Evolutionary conservation across 1,139 yeast genomes (phyloP).

Genomic region (Geotrichum aggregatum): DNA sequence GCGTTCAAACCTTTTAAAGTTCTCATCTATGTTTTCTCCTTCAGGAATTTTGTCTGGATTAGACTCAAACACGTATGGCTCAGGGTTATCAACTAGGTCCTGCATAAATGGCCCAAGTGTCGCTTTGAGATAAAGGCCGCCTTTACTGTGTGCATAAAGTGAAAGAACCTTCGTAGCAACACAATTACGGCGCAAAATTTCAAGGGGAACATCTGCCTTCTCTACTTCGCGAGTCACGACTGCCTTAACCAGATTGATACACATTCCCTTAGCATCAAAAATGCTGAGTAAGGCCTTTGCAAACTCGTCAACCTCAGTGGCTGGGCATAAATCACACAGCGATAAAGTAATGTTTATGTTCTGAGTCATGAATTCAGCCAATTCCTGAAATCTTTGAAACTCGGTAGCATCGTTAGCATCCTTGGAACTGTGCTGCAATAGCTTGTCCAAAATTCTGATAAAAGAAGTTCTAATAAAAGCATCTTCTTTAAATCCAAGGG

Average conservation of each 20-base stretch:
- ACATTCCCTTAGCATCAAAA: slow-evolving; percentile 51
- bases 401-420: slow-evolving; percentile 25
- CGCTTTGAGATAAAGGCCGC: slow-evolving; percentile 52
- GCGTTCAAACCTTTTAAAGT: slow-evolving; percentile 52
- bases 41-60: slow-evolving; percentile 41
- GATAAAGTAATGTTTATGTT: slow-evolving; percentile 27
- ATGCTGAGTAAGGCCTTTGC: slow-evolving; percentile 63
- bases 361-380: slow-evolving; percentile 32
- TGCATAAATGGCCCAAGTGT: slow-evolving; percentile 55
- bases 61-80: slow-evolving; percentile 61
- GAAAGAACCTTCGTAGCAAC: slow-evolving; percentile 76
- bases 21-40: slow-evolving; percentile 42
- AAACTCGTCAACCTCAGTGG: slow-evolving; percentile 67
- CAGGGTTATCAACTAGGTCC: slow-evolving; percentile 50
- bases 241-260: slow-evolving; percentile 55
- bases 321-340: slow-evolving; percentile 47
- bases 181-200: slow-evolving; percentile 74
- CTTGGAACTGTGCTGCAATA: slow-evolving; percentile 46
- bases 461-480: slow-evolving; percentile 63
- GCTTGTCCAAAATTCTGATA: slow-evolving; percentile 70
- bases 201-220: slow-evolving; percentile 59
- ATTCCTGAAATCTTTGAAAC: slow-evolving; percentile 34
- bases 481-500: slow-evolving; percentile 73
- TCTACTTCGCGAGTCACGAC: slow-evolving; percentile 61
- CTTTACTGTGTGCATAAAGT: slow-evolving; percentile 63